Conservation (phyloP, 1,284 basidiomycete species). For the Cryptococcus sp. region DNA sequence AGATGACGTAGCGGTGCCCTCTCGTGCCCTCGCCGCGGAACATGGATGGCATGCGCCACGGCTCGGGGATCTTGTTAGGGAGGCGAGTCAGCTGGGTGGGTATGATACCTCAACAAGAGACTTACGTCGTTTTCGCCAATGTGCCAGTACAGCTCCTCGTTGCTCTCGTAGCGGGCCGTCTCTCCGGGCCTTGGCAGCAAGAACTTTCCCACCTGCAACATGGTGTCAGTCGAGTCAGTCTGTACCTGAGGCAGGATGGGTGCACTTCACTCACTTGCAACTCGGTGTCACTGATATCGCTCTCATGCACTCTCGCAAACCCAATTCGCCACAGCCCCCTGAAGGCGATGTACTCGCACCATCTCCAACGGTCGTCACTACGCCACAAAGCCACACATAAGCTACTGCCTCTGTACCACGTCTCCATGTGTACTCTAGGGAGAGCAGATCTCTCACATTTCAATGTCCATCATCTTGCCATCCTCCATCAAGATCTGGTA, state of each 20-base stretch:
- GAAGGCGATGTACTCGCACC: conserved; percentile 88
- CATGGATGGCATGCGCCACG: conserved; percentile 45
- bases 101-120: background rate
- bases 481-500: conserved; percentile 68
- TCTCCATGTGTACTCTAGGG: background rate
- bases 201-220: conserved; percentile 70
- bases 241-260: conserved; percentile 32
- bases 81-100: background rate
- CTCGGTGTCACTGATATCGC: conserved; percentile 48
- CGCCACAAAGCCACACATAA: background rate
- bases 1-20: conserved; percentile 41
- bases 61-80: conserved; percentile 52
- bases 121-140: conserved; percentile 59
- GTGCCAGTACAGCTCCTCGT: conserved; percentile 64
- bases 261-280: conserved; percentile 32
- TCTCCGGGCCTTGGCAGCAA: conserved; percentile 62
- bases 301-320: conserved; percentile 42
- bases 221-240: background rate
- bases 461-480: conserved; percentile 56
- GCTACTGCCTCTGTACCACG: background rate
- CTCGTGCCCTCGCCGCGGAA: conserved; percentile 43
- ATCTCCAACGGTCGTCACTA: conserved; percentile 40
- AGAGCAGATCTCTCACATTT: conserved; percentile 28
- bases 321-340: conserved; percentile 73
- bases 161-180: conserved; percentile 59